Base-by-base conservation (phyloP, 106 monocot genomes). In the Phalaenopsis aphrodite region DNA sequence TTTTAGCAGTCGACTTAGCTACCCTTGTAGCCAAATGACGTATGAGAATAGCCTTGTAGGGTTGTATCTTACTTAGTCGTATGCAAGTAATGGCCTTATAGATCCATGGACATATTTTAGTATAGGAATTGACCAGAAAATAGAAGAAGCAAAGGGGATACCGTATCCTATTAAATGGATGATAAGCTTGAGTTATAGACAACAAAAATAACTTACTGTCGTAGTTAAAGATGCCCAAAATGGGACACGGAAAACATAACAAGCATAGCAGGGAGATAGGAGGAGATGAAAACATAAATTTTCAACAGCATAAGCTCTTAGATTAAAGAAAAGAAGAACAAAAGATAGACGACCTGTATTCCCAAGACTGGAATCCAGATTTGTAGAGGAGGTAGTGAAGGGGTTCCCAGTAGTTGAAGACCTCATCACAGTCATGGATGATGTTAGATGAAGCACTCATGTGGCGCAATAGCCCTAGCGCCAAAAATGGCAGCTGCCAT, bases 341-440 rank as follows among this genome's bases (percentile, higher is more conserved):
- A 21, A 61, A 3, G 14, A 61, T 21, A 19, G 17, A 18, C 7
- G 8, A 89, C 94, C 98, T 99, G 84, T 99, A 99, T 74, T 99
- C 98, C 98, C 98, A 99, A 52, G 94, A 93, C 87, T 99, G 98
- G 84, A 99, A 99, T 11, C 98, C 98, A 24, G 98, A 93, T 30
- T 93, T 92, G 88, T 94, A 95, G 71, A 99, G 86, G 72, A 99
- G 71, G 83, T 89, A 90, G 79, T 99, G 98, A 72, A 94, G 97
- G 55, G 94, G 98, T 79, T 99, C 98, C 98, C 98, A 99, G 85
- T 99, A 99, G 85, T 99, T 99, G 88, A 94, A 99, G 47, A 95
- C 94, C 91, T 99, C 98, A 72, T 99, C 98, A 79, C 94, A 99
- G 83, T 99, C 98, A 72, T 99, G 98, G 76, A 99, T 84, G 83